Percentiles rank a stretch among this genome's conserved stretches.
Evolutionary conservation across 805 yeast species (phyloP).

Genomic region (Jamesozyma lodderae): DNA sequence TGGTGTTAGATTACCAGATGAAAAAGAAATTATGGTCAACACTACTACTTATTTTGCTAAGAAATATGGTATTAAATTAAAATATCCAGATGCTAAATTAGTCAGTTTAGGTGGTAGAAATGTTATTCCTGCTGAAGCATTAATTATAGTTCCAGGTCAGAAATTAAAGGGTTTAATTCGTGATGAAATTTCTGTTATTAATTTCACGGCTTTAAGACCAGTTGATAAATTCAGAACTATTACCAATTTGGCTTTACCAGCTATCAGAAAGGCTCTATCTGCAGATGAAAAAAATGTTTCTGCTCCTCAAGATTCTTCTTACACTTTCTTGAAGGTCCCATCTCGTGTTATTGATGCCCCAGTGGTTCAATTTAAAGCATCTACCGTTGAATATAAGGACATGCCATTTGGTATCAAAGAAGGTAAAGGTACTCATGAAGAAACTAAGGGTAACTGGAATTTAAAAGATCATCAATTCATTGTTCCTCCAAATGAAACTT

Average conservation of each 20-base stretch:
- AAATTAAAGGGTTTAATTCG: constrained; percentile 14
- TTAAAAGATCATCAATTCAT: constrained; percentile 12
- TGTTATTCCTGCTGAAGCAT: constrained; percentile 17
- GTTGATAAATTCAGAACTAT: constrained; percentile 14
- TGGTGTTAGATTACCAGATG: constrained; percentile 6
- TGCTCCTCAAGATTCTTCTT: constrained; percentile 7
- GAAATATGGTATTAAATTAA: constrained; percentile 14
- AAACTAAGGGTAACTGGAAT: constrained; percentile 19
- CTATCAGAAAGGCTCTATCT: constrained; percentile 11
- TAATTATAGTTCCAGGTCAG: constrained; percentile 19
- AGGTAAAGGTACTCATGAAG: constrained; percentile 7
- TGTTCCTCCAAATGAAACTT: constrained; percentile 5
- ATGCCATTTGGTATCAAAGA: constrained; percentile 11
- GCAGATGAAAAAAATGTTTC: constrained; percentile 3
- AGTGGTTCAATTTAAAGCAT: constrained; percentile 10
- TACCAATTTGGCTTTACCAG: constrained; percentile 15
- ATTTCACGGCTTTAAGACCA: constrained; percentile 19
- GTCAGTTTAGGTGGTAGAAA: constrained; percentile 15
- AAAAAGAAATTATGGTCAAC: constrained; percentile 8
- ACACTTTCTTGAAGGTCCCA: constrained; percentile 16
- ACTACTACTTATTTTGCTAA: constrained; percentile 11
- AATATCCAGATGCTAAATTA: constrained; percentile 16
- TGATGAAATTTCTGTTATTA: constrained; percentile 12
- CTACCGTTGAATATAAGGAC: constrained; percentile 9
- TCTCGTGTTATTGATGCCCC: constrained; percentile 22